A percentile compares a stretch with the other conserved stretches of the same genome.
Evolutionary conservation across 805 yeast genomes (phyloP).

Genomic region (Saccharomycopsis javanensis): DNA sequence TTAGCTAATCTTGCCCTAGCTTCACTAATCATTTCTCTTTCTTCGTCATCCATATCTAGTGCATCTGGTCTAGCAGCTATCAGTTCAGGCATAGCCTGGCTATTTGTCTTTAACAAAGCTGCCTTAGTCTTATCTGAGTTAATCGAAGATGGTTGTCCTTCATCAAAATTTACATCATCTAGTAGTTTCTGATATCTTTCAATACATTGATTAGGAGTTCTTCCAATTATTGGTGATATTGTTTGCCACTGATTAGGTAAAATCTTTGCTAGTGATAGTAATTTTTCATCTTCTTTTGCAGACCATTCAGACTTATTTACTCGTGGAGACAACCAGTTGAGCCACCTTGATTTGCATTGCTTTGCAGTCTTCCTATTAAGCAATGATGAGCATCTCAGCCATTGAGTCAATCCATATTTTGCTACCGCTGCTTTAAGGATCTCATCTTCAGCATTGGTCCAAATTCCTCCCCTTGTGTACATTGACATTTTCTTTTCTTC

Average conservation of each 20-base stretch:
- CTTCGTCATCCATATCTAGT: constrained; percentile 75
- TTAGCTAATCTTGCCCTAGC: constrained; percentile 87
- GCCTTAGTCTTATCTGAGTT: constrained; percentile 10
- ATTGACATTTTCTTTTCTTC: constrained; percentile 10
- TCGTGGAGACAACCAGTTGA: constrained; percentile 73
- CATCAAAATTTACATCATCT: constrained; percentile 37
- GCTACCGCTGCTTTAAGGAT: constrained; percentile 83
- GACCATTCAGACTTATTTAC: constrained; percentile 62
- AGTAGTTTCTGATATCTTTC: constrained; percentile 72
- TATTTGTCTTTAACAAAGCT: not conserved
- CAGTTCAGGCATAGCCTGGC: constrained; percentile 52
- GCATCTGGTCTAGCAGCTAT: constrained; percentile 76
- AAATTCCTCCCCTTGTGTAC: constrained; percentile 16
- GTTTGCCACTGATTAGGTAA: constrained; percentile 94
- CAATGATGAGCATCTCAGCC: constrained; percentile 88
- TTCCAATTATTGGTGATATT: constrained; percentile 67
- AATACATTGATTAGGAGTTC: constrained; percentile 81
- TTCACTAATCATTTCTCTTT: constrained; percentile 86
- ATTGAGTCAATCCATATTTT: constrained; percentile 88
- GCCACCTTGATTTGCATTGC: constrained; percentile 91
- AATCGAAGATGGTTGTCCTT: constrained; percentile 14
- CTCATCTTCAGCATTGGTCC: constrained; percentile 53
- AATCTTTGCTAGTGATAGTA: constrained; percentile 54
- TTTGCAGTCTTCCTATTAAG: constrained; percentile 78
- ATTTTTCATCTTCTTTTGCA: constrained; percentile 62